Conservation (phyloP, 2,329 filamentous ascomycete genomes). For the Fusarium ambrosium region DNA sequence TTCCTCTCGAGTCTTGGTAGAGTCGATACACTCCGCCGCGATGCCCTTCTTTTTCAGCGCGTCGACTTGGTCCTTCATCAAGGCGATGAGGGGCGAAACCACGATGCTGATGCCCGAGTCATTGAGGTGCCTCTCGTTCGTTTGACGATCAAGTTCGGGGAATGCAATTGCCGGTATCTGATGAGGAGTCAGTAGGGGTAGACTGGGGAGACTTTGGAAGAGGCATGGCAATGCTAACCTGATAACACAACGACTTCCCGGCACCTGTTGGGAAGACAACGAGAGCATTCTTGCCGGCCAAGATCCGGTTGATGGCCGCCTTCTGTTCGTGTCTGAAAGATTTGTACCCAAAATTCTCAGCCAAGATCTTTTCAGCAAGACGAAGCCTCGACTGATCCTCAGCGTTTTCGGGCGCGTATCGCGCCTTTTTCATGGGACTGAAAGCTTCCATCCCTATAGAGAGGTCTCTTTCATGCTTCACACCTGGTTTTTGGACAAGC, state of each 20-base stretch:
- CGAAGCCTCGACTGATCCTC: constrained; percentile 11
- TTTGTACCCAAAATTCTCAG: constrained; percentile 55
- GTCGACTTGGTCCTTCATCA: constrained; percentile 74
- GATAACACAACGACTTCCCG: constrained; percentile 65
- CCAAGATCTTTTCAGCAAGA: constrained; percentile 50
- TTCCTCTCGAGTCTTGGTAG: constrained; percentile 65
- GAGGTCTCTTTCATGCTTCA: constrained; percentile 26
- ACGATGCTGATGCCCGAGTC: constrained; percentile 67
- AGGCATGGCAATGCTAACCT: constrained; percentile 48
- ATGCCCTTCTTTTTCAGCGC: constrained; percentile 64
- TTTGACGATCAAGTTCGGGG: constrained; percentile 55
- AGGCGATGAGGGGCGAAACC: constrained; percentile 67
- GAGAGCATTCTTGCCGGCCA: constrained; percentile 57
- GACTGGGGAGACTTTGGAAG: not conserved
- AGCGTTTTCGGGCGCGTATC: not conserved
- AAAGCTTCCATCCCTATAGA: not conserved
- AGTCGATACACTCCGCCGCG: constrained; percentile 68
- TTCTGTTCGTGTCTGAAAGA: constrained; percentile 62
- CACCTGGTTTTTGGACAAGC: constrained; percentile 5
- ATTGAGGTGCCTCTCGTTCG: constrained; percentile 42
- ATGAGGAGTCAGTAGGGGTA: not conserved
- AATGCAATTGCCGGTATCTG: constrained; percentile 64
- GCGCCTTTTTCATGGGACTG: constrained; percentile 26
- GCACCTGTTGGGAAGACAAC: constrained; percentile 63
- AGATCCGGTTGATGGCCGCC: constrained; percentile 54